Evolutionary conservation across 1,139 yeast genomes (phyloP), one percentile per base, ranked within the genome.

Genomic region (Blastobotrys persicus): DNA sequence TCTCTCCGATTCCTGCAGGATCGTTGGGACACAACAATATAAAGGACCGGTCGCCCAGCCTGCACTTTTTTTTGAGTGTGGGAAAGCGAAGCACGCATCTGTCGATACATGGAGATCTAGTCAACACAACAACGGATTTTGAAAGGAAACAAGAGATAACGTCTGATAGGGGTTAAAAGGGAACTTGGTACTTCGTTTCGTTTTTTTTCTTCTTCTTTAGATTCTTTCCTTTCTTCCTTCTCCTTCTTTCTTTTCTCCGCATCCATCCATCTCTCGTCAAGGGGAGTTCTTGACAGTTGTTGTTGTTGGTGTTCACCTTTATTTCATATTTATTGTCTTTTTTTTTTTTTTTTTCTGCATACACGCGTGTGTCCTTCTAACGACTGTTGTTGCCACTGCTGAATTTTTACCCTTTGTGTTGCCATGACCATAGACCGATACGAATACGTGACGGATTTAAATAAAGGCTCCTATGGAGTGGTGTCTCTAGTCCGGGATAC

Each of bases 381-480:
- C n/a, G n/a, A n/a, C n/a, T n/a, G n/a, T n/a, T n/a, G n/a, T n/a
- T n/a, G n/a, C n/a, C n/a, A n/a, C n/a, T n/a, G n/a, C n/a, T n/a
- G n/a, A n/a, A n/a, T n/a, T n/a, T n/a, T n/a, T n/a, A n/a, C n/a
- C n/a, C n/a, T n/a, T n/a, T n/a, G n/a, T n/a, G n/a, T n/a, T n/a
- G n/a, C n/a, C n/a, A 34, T 37, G 41, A 37, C 41, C 19, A 19
- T 81, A 56, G 75, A 74, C 51, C 74, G 88, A 54, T 91, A 89
- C 71, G 71, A 73, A 52, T 83, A 84, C 61, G 77, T 88, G 13
- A 81, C 84, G 49, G 91, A 85, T 62, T 80, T 91, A 53, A 88
- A 92, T 66, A 92, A 88, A 67, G 98, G 98, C 33, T 88, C 97
- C 0, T 91, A 88, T 67, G 98, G 98, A 41, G 78, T 86, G 47